Conservation (phyloP, 1,284 basidiomycete species). For the Bjerkandera adusta region DNA sequence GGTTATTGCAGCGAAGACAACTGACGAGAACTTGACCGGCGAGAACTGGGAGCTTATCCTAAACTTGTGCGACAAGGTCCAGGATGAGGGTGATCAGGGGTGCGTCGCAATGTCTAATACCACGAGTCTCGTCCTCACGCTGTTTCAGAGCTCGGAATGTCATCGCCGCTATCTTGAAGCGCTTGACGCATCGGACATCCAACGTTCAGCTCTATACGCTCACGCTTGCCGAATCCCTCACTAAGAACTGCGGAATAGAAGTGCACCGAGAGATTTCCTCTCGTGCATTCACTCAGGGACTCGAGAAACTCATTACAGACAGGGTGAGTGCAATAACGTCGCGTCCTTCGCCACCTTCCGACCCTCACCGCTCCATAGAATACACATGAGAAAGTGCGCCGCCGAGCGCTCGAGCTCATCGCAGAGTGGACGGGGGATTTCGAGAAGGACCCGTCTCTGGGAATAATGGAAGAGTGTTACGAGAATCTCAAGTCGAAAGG, state of each 20-base stretch:
- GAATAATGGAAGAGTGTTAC: slow-evolving; percentile 91
- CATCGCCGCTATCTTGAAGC: slow-evolving; percentile 84
- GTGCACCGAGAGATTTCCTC: slow-evolving; percentile 89
- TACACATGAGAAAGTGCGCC: slow-evolving; percentile 87
- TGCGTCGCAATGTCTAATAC: slow-evolving; percentile 35
- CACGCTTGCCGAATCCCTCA: slow-evolving; percentile 82
- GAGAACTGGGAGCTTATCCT: slow-evolving; percentile 97
- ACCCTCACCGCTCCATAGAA: slow-evolving; percentile 46
- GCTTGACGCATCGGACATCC: slow-evolving; percentile 90
- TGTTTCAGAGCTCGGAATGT: slow-evolving; percentile 78
- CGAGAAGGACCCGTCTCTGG: slow-evolving; percentile 76
- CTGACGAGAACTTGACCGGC: slow-evolving; percentile 89
- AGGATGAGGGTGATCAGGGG: slow-evolving; percentile 85
- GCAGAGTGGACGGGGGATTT: slow-evolving; percentile 88
- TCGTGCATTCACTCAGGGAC: slow-evolving; percentile 85
- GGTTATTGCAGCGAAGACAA: slow-evolving; percentile 73
- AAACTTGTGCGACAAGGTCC: slow-evolving; percentile 95
- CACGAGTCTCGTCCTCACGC: neutral
- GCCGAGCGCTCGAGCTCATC: slow-evolving; percentile 71
- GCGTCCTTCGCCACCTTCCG: slow-evolving; percentile 25
- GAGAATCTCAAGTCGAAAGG: slow-evolving; percentile 82
- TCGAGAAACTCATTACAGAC: slow-evolving; percentile 87
- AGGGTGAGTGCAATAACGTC: too few relatives aligned
- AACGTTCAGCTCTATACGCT: slow-evolving; percentile 97
- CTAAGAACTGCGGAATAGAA: slow-evolving; percentile 87